Percentiles rank a stretch among this genome's conserved stretches.
These are phyloP conservation scores for Phytophthora litchii DNA, from an alignment of 352 stramenopile species.

Conservation along the genomic window DNA sequence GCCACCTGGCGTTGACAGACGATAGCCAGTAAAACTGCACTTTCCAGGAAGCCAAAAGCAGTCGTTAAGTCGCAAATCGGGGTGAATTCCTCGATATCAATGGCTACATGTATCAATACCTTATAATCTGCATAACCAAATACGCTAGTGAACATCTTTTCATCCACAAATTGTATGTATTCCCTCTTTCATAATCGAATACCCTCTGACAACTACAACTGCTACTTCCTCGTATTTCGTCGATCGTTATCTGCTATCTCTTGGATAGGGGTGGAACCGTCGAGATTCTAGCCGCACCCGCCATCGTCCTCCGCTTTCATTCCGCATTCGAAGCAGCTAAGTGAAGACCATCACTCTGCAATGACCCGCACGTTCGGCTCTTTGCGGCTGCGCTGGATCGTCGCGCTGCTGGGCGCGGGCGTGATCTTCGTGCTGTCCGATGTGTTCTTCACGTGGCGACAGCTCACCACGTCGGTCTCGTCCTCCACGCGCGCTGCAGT, in stretches of 20 bases:
- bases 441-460: constrained; percentile 39
- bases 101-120: not conserved
- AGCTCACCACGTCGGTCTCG: constrained; percentile 21
- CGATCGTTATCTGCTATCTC: not conserved
- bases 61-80: not conserved
- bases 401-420: constrained; percentile 28
- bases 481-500: not conserved
- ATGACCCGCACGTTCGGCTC: constrained; percentile 27
- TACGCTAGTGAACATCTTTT: not conserved
- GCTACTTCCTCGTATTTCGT: not conserved
- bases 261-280: constrained; percentile 4
- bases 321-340: constrained; percentile 9
- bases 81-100: not conserved
- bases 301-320: constrained; percentile 9
- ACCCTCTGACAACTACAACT: not conserved
- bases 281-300: not conserved
- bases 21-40: not conserved
- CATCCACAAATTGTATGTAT: not conserved
- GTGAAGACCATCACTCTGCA: constrained; percentile 20
- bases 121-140: not conserved
- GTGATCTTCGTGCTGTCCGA: constrained; percentile 41
- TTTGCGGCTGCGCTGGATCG: constrained; percentile 36
- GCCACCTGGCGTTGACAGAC: not conserved
- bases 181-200: not conserved
- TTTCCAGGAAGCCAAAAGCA: no score